Evolutionary conservation across 129 eudicot species (phyloP).

Genomic region (Pittosporum tobira): DNA sequence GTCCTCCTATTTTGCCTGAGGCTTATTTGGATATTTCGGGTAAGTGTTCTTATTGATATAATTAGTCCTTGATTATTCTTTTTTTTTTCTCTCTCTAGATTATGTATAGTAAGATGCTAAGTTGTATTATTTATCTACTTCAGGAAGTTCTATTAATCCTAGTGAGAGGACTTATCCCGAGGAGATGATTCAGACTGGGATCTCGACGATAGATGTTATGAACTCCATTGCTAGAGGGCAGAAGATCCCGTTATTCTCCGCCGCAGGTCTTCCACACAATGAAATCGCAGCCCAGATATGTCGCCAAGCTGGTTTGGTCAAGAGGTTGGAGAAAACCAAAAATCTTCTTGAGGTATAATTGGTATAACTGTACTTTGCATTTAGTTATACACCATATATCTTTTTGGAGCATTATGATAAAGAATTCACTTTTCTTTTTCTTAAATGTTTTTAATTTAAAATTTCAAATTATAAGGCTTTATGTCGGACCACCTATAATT

Average conservation of each 20-base stretch:
- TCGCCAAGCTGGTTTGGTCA: constrained; percentile 99
- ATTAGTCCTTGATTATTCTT: neutral
- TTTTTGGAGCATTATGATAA: no score
- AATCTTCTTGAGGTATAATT: constrained; percentile 77
- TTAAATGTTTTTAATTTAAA: no score
- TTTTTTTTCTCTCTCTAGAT: neutral
- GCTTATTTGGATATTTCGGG: constrained; percentile 91
- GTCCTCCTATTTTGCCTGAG: constrained; percentile 95
- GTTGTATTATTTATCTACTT: constrained; percentile 15
- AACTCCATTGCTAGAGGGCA: constrained; percentile 99
- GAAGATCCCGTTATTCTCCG: constrained; percentile 96
- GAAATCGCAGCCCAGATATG: constrained; percentile 99
- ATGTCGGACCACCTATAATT: neutral
- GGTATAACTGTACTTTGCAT: neutral
- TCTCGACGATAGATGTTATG: constrained; percentile 97
- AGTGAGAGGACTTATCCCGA: constrained; percentile 98
- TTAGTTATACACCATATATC: neutral
- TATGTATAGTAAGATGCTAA: neutral
- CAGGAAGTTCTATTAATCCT: constrained; percentile 98
- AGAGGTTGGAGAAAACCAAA: constrained; percentile 81
- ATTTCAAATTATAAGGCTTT: no score
- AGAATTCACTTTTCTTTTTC: no score
- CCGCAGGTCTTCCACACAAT: constrained; percentile 99
- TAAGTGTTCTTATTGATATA: constrained; percentile 21
- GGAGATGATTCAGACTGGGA: constrained; percentile 99